Evolutionary conservation across 208 protist genomes (phyloP).

Genomic region (Trypanosoma vivax): DNA sequence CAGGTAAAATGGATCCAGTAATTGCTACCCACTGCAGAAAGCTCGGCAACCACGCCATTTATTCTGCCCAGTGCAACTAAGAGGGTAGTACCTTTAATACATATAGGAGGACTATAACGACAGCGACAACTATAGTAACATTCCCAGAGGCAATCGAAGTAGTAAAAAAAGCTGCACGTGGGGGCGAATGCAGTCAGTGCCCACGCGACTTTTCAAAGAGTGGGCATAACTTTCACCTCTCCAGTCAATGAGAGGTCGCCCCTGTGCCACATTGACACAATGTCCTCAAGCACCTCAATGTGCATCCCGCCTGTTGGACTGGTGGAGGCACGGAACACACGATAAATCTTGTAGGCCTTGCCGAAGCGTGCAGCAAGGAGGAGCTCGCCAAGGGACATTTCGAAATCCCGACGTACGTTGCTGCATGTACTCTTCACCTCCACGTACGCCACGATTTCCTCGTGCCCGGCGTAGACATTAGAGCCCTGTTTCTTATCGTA

Average conservation of each 20-base stretch:
- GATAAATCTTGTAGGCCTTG: slow-evolving; percentile 53
- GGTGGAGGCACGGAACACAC: slow-evolving; percentile 70
- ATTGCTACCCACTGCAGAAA: no score
- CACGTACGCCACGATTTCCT: slow-evolving; percentile 50
- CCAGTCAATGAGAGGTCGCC: slow-evolving; percentile 63
- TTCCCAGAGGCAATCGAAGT: no score
- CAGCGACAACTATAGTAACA: no score
- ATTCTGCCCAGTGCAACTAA: no score
- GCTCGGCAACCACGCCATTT: no score
- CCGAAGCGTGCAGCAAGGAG: slow-evolving; percentile 77
- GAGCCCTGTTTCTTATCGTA: not conserved
- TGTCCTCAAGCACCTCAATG: slow-evolving; percentile 41
- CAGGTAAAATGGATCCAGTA: no score
- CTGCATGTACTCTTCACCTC: slow-evolving; percentile 83
- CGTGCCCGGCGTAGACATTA: not conserved
- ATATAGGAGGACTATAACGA: no score
- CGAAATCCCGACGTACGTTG: slow-evolving; percentile 51
- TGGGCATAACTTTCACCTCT: slow-evolving; percentile 58
- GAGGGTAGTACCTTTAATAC: no score
- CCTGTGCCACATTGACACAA: slow-evolving; percentile 54
- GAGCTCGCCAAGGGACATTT: slow-evolving; percentile 73
- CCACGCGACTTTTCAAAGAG: no score
- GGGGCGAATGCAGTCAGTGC: not conserved
- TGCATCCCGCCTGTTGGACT: slow-evolving; percentile 37
- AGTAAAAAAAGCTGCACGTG: not conserved